phyloP scores from a whole-genome alignment of 345 rosid species.

The Hypericum perforatum region DNA sequence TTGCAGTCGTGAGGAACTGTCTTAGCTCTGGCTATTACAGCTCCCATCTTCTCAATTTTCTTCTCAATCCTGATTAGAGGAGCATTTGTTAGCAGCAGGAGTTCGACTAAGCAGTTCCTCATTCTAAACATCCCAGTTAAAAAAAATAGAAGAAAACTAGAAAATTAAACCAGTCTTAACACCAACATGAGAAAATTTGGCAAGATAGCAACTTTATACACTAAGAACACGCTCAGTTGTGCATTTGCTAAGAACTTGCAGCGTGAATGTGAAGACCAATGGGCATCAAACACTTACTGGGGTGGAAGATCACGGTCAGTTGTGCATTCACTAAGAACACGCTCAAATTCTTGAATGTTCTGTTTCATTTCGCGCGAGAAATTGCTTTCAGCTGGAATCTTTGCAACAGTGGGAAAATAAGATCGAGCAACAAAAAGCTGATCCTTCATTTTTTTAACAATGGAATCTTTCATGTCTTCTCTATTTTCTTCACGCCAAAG shows the following conservation, averaged over 20 bases:
- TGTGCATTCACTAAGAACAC: constrained; percentile 74
- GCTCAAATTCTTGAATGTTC: constrained; percentile 92
- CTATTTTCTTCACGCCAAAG: constrained; percentile 77
- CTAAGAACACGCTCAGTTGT: neutral
- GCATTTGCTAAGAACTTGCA: neutral
- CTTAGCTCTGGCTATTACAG: constrained; percentile 62
- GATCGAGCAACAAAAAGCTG: constrained; percentile 88
- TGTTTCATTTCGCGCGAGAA: constrained; percentile 72
- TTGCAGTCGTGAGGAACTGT: constrained; percentile 61
- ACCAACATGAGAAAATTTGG: too few relatives aligned
- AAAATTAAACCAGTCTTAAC: too few relatives aligned
- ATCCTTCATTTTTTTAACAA: constrained; percentile 84
- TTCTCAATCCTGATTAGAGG: constrained; percentile 45
- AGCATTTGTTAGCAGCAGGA: neutral
- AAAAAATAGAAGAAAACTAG: too few relatives aligned
- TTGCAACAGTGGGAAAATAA: constrained; percentile 90
- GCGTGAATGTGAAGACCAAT: neutral
- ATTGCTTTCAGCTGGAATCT: constrained; percentile 61
- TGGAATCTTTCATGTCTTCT: constrained; percentile 69
- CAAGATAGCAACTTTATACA: too few relatives aligned
- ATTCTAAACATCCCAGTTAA: too few relatives aligned
- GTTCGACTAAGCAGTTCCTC: neutral
- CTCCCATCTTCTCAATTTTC: constrained; percentile 58
- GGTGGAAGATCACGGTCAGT: constrained; percentile 77
- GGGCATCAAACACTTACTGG: constrained; percentile 44